Evolutionary conservation across 805 yeast species (phyloP).

Genomic region (Nakazawaea pomicola): DNA sequence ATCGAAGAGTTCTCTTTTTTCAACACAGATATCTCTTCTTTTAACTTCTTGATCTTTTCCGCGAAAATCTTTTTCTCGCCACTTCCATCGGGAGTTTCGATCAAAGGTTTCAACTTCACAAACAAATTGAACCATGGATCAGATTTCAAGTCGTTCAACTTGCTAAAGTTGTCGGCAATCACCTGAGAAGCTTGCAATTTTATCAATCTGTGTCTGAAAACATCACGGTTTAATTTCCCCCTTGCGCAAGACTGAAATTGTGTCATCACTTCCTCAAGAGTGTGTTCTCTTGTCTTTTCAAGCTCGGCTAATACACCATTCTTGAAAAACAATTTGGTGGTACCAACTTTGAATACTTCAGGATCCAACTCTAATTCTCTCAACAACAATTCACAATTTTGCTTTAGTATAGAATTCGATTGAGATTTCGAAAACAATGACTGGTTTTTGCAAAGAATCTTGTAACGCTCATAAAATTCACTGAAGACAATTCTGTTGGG

Average conservation of each 20-base stretch:
- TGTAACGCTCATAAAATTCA: constrained; percentile 73
- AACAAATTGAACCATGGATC: constrained; percentile 81
- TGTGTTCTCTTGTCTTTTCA: constrained; percentile 70
- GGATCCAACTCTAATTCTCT: constrained; percentile 57
- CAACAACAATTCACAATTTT: constrained; percentile 64
- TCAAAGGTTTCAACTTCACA: constrained; percentile 66
- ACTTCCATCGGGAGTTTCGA: constrained; percentile 26
- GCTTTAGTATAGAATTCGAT: constrained; percentile 42
- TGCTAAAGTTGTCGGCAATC: constrained; percentile 55
- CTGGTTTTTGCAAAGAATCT: constrained; percentile 50
- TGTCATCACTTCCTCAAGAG: constrained; percentile 50
- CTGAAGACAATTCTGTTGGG: constrained; percentile 87
- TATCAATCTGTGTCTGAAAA: constrained; percentile 42
- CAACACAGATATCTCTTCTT: constrained; percentile 48
- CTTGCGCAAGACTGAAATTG: constrained; percentile 59
- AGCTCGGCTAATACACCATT: constrained; percentile 74
- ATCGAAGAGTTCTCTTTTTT: constrained; percentile 26
- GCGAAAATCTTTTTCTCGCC: constrained; percentile 40
- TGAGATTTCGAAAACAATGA: constrained; percentile 20
- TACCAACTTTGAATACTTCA: constrained; percentile 59
- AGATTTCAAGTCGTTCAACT: constrained; percentile 40
- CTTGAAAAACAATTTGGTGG: constrained; percentile 69
- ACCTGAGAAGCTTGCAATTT: constrained; percentile 68
- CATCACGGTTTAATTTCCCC: constrained; percentile 56
- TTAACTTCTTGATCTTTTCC: constrained; percentile 50